A percentile compares a stretch with the other conserved stretches of the same genome.
Conservation (phyloP, 2,329 filamentous ascomycete species). For the Mycosphaerella arachidis region DNA sequence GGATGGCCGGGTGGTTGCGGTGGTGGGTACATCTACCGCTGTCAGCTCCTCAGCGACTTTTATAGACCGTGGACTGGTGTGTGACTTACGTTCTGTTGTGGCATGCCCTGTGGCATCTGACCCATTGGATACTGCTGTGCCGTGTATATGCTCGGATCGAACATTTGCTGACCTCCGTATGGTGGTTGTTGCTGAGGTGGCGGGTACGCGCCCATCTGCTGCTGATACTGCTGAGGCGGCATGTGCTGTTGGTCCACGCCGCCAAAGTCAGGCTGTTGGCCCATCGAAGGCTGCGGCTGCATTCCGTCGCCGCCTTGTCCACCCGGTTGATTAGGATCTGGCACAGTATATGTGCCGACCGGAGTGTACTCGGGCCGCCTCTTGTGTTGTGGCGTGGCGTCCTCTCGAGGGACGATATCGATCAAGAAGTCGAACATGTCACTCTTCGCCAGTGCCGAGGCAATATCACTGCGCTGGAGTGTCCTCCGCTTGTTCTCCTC, state of each 20-base stretch:
- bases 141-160: conserved; percentile 73
- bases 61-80: neutral
- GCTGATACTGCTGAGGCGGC: conserved; percentile 58
- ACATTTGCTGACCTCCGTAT: conserved; percentile 74
- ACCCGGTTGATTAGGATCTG: conserved; percentile 51
- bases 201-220: conserved; percentile 75
- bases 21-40: conserved; percentile 23
- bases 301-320: conserved; percentile 32
- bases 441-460: conserved; percentile 89
- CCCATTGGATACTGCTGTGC: conserved; percentile 29
- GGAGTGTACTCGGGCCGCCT: conserved; percentile 45
- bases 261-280: conserved; percentile 29
- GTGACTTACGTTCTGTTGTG: conserved; percentile 24
- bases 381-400: conserved; percentile 81
- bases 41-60: conserved; percentile 18
- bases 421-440: conserved; percentile 99
- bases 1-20: conserved; percentile 13
- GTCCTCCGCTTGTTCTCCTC: conserved; percentile 98
- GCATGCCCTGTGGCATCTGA: conserved; percentile 30
- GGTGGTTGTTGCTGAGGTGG: conserved; percentile 75
- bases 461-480: conserved; percentile 91
- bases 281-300: conserved; percentile 30
- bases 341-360: conserved; percentile 41
- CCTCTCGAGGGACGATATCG: conserved; percentile 94
- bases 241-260: conserved; percentile 32